A percentile compares a stretch with the other conserved stretches of the same genome.
These are phyloP conservation scores for Brassica cretica DNA, from an alignment of 345 rosid species.

Conservation along the genomic window DNA sequence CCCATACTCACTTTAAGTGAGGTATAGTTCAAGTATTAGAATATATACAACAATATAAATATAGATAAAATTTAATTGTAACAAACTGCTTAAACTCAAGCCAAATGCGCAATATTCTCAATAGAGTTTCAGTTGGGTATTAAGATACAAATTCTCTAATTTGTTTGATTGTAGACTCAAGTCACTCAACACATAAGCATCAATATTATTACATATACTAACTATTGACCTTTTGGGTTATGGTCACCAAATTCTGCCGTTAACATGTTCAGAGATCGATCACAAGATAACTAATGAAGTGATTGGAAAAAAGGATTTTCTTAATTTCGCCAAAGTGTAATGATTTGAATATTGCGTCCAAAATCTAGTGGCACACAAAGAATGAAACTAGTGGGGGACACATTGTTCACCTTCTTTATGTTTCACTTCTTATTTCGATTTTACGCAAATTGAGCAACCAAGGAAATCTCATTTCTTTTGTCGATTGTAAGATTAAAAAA, in stretches of 20 bases:
- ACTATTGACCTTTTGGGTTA: not conserved
- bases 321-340: constrained; percentile 7
- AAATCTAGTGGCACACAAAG: constrained; percentile 31
- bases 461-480: not conserved
- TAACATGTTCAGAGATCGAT: not conserved
- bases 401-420: constrained; percentile 9
- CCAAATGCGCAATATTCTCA: not conserved
- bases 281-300: not conserved
- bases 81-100: not conserved
- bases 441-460: not conserved
- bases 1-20: too few relatives aligned
- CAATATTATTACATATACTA: not conserved
- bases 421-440: not conserved
- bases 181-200: not conserved
- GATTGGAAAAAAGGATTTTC: not conserved
- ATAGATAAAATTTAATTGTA: too few relatives aligned
- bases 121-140: not conserved
- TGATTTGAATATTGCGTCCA: constrained; percentile 18
- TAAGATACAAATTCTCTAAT: not conserved
- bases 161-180: not conserved
- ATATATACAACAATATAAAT: too few relatives aligned
- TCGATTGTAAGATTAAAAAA: not conserved
- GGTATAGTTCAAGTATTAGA: too few relatives aligned
- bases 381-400: constrained; percentile 27
- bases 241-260: not conserved